phyloP scores from a whole-genome alignment of 345 rosid species.

The Rhodamnia argentea region DNA sequence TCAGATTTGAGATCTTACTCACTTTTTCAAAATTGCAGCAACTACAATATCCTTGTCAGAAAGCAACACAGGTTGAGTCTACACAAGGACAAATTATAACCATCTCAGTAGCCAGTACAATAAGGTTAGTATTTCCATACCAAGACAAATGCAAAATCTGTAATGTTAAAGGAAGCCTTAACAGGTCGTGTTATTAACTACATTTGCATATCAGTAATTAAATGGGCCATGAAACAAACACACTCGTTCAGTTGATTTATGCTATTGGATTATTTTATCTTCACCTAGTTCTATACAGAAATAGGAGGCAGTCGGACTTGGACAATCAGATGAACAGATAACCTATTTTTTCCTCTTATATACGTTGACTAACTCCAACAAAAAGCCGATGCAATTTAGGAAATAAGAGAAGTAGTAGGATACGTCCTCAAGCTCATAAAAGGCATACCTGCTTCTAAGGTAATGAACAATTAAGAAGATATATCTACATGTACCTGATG shows the following conservation, averaged over 20 bases:
- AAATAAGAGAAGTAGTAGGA: not conserved
- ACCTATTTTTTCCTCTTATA: not conserved
- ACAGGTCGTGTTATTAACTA: not conserved
- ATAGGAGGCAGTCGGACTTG: not conserved
- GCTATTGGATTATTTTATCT: not conserved
- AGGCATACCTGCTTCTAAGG: not conserved
- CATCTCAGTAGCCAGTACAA: not conserved
- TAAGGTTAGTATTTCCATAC: not conserved
- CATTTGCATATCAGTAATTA: not conserved
- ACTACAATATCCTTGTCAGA: slow-evolving; percentile 56
- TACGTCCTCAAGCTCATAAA: not conserved
- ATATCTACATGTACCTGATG: slow-evolving; percentile 49
- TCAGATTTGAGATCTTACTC: slow-evolving; percentile 1
- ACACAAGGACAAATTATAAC: slow-evolving; percentile 20
- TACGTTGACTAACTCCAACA: not conserved
- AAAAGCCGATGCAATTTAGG: not conserved
- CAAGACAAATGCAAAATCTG: not conserved
- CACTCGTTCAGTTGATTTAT: not conserved
- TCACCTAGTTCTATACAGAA: not conserved
- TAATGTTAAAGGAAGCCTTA: not conserved
- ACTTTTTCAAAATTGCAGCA: slow-evolving; percentile 74
- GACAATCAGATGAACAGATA: not conserved
- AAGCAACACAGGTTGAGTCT: slow-evolving; percentile 67
- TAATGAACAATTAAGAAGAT: not conserved
- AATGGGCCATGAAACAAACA: not conserved